Evolutionary conservation across 306 rosid genomes (phyloP), one percentile per base, ranked within the genome.

Genomic region (Betula pendula): DNA sequence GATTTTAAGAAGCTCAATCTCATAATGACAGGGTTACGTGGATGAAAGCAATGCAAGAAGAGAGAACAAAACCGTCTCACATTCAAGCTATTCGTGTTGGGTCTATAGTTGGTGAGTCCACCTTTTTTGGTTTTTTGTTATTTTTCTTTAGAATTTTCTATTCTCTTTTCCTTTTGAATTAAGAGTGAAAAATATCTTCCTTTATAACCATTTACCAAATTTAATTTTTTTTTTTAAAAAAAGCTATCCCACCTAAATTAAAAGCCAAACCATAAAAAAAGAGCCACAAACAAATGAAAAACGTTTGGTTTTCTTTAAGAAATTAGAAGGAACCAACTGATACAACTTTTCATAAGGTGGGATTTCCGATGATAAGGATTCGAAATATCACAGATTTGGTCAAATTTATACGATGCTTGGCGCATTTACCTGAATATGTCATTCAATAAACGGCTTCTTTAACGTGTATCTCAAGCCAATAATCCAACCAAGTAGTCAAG

Each of bases 311-410:
- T 45, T 79, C 59, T 47, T 22, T 11, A 19, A 24, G 14, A 44
- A 43, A 74, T 1, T 42, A 5, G 70, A 8, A 53, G 27, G 70
- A 73, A 73, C 33, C 74, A 47, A 29, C 56, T 14, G 55, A 38
- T 24, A 73, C 20, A 52, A 16, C 77, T 43, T 75, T 72, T 52
- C 27, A 77, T 5, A n/a, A 75, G 53, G 14, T 74, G 58, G 44
- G 27, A 53, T 33, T 35, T 59, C 25, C 56, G 40, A 70, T 71
- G 42, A 65, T 65, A 75, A 45, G 55, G 74, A 77, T 74, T 78
- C 72, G 12, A 31, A 31, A 73, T 7, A 72, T 42, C 48, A 56
- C 58, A 70, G 15, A 68, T 80, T 55, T 48, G 53, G 55, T 55
- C 66, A 50, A 49, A 48, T 31, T 4, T 25, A 50, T 15, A 38